Conservation (phyloP, 1,284 basidiomycete species). For the Fomitopsis palustris region DNA sequence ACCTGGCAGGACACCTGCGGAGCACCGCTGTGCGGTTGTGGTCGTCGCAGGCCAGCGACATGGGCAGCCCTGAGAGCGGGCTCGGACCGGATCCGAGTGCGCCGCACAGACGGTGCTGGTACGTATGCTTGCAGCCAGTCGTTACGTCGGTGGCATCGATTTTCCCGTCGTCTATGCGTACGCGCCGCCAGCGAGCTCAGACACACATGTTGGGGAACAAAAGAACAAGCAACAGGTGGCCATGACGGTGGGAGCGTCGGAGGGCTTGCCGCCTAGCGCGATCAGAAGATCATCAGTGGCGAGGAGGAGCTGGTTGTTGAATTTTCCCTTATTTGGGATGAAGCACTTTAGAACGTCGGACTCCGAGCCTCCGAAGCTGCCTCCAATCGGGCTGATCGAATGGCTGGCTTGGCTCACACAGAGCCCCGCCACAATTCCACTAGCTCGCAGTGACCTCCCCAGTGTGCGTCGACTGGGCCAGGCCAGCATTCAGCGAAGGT, state of each 20-base stretch:
- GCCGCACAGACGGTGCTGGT: neutral
- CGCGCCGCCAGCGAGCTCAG: neutral
- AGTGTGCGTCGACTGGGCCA: too few relatives aligned
- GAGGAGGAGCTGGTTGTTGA: neutral
- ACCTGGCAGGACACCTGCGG: neutral
- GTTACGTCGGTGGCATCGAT: neutral
- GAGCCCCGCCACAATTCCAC: neutral
- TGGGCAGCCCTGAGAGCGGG: neutral
- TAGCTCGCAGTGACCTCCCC: too few relatives aligned
- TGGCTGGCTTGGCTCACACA: neutral
- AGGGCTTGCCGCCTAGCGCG: neutral
- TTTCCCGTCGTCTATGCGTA: neutral
- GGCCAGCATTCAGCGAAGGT: too few relatives aligned
- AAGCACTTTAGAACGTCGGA: neutral
- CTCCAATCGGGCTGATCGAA: neutral
- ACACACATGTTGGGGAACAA: neutral
- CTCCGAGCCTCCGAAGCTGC: neutral
- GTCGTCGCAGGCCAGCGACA: neutral
- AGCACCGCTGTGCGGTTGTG: neutral
- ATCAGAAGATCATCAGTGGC: neutral
- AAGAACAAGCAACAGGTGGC: neutral
- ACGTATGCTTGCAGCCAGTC: neutral
- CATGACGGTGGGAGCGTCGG: neutral
- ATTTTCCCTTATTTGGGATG: neutral
- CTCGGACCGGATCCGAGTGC: neutral